Evolutionary conservation across 495 filamentous ascomycete genomes (phyloP).

Genomic region (Neurospora sp.): DNA sequence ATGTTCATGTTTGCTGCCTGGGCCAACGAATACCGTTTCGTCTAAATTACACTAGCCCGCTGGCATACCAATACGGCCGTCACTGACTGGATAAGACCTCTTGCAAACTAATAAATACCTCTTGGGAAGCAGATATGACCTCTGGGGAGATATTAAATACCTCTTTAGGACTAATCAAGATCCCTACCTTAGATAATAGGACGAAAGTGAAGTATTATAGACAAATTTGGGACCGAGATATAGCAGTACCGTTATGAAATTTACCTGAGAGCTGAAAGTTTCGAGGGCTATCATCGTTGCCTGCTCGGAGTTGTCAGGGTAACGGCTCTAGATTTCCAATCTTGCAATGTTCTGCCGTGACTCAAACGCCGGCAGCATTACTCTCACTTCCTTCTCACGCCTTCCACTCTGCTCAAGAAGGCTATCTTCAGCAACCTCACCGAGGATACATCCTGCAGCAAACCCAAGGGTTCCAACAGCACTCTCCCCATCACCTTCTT

Average conservation of each 20-base stretch:
- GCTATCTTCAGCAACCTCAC: not conserved
- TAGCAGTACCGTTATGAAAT: not conserved
- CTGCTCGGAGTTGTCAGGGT: not conserved
- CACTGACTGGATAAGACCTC: not conserved
- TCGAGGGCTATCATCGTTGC: not conserved
- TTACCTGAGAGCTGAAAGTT: not conserved
- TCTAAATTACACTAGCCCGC: not conserved
- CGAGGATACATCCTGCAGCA: not conserved
- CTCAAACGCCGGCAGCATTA: not conserved
- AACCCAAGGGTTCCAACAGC: not conserved
- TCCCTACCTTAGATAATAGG: not conserved
- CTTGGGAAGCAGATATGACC: not conserved
- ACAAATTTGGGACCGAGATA: not conserved
- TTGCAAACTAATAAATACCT: not conserved
- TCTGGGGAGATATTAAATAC: not conserved
- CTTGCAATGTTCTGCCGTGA: not conserved
- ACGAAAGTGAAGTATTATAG: not conserved
- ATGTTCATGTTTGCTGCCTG: not conserved
- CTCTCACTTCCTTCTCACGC: not conserved
- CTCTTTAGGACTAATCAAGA: too few species aligned
- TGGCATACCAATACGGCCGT: not conserved
- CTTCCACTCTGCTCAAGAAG: not conserved
- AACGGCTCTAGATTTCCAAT: not conserved
- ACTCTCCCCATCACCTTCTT: not conserved
- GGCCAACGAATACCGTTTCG: not conserved